Conservation (phyloP, 2,329 filamentous ascomycete species). For the Coleophoma eucalyptorum region DNA sequence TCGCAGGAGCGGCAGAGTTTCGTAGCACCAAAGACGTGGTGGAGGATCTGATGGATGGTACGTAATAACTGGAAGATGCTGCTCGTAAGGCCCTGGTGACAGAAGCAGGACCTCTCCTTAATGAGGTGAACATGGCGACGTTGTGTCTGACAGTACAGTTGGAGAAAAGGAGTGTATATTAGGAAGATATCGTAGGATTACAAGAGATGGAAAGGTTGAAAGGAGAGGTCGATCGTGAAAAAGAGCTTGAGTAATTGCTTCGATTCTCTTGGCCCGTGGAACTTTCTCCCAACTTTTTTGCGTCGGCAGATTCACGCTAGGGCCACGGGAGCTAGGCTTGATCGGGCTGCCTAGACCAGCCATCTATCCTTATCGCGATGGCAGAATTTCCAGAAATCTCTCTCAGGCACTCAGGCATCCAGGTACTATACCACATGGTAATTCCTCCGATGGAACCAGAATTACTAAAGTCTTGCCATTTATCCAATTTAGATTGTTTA, state of each 20-base stretch:
- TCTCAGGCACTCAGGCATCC: no score
- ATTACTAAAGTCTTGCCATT: no score
- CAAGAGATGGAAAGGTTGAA: neutral
- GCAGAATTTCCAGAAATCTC: no score
- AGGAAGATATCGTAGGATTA: constrained; percentile 5
- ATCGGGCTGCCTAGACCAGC: neutral
- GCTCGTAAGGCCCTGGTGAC: constrained; percentile 22
- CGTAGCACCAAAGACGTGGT: constrained; percentile 14
- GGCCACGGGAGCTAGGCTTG: neutral
- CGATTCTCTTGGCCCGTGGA: neutral
- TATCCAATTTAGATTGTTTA: neutral
- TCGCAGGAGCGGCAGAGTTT: constrained; percentile 8
- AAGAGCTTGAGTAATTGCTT: neutral
- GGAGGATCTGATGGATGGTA: constrained; percentile 20
- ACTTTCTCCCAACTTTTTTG: neutral
- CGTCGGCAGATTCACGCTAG: neutral
- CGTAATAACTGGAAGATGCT: constrained; percentile 15
- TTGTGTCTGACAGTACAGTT: neutral
- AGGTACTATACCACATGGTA: no score
- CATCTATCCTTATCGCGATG: no score
- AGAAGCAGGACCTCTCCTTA: constrained; percentile 28
- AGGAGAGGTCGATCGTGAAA: neutral
- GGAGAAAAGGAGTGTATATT: constrained; percentile 5
- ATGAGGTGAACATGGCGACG: constrained; percentile 25
- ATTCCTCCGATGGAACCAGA: no score